A percentile compares a stretch with the other conserved stretches of the same genome.
phyloP scores from a whole-genome alignment of 257 asterid genomes.

The Salvia rosmarinus region DNA sequence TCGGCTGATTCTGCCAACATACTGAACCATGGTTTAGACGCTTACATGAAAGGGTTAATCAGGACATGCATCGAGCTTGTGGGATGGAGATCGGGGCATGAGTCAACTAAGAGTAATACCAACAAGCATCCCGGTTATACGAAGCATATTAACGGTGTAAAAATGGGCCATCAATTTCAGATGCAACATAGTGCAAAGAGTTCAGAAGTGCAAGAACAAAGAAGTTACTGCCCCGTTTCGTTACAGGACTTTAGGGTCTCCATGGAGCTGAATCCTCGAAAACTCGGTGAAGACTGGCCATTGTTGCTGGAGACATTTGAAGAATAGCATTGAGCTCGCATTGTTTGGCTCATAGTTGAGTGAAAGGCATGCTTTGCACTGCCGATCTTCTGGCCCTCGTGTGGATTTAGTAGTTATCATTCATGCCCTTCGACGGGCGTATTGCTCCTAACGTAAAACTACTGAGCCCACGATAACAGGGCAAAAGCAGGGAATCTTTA shows the following conservation, averaged over 20 bases:
- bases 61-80: constrained; percentile 71
- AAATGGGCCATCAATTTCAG: constrained; percentile 64
- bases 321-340: constrained; percentile 48
- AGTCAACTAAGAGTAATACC: constrained; percentile 39
- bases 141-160: constrained; percentile 75
- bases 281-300: constrained; percentile 99
- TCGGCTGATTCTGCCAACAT: constrained; percentile 72
- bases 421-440: constrained; percentile 44
- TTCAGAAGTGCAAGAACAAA: constrained; percentile 54
- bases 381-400: constrained; percentile 34
- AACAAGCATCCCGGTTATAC: constrained; percentile 44
- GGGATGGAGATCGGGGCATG: constrained; percentile 64
- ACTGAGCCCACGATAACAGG: constrained; percentile 42
- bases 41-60: constrained; percentile 75
- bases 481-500: constrained; percentile 46
- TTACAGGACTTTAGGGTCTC: constrained; percentile 89
- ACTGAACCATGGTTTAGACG: constrained; percentile 77
- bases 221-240: constrained; percentile 52
- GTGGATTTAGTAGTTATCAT: constrained; percentile 32
- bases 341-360: constrained; percentile 31
- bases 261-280: constrained; percentile 88
- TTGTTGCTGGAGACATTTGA: constrained; percentile 82
- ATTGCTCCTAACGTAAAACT: constrained; percentile 44
- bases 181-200: constrained; percentile 51
- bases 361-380: constrained; percentile 40